phyloP scores from a whole-genome alignment of 139 green algal species.

The Nannochloris sp. region DNA sequence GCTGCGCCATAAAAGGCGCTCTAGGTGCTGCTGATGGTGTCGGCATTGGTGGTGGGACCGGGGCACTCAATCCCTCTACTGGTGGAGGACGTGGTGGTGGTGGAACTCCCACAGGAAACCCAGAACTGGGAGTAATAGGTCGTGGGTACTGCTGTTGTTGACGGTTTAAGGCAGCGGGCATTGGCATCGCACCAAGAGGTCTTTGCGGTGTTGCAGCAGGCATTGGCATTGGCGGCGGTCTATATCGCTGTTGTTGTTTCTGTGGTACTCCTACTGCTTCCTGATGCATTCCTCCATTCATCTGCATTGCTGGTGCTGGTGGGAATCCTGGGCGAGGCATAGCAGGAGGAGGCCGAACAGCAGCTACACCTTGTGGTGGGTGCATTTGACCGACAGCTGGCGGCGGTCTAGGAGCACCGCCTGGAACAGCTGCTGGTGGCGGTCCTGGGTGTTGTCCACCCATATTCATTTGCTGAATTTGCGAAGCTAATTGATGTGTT shows the following conservation, averaged over 20 bases:
- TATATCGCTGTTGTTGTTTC: neutral
- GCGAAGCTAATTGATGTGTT: neutral
- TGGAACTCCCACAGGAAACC: neutral
- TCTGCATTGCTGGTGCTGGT: neutral
- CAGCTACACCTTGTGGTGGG: neutral
- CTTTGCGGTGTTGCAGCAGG: neutral
- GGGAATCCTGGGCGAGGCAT: neutral
- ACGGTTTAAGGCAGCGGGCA: neutral
- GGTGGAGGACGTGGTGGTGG: neutral
- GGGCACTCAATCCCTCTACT: neutral
- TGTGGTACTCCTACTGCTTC: neutral
- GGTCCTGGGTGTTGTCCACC: neutral
- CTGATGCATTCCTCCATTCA: neutral
- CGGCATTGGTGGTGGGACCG: too few species aligned
- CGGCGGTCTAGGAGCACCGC: neutral
- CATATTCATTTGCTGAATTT: constrained; percentile 26
- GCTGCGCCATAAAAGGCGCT: neutral
- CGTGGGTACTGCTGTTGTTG: constrained; percentile 5
- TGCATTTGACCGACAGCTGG: neutral
- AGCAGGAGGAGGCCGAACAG: neutral
- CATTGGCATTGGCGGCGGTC: neutral
- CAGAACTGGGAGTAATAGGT: neutral
- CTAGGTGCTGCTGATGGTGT: neutral
- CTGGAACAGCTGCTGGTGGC: too few species aligned
- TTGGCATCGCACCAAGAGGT: too few species aligned